Percentiles rank a stretch among this genome's conserved stretches.
Conservation (phyloP, 2,329 filamentous ascomycete genomes). For the Fragosphaeria purpurea region DNA sequence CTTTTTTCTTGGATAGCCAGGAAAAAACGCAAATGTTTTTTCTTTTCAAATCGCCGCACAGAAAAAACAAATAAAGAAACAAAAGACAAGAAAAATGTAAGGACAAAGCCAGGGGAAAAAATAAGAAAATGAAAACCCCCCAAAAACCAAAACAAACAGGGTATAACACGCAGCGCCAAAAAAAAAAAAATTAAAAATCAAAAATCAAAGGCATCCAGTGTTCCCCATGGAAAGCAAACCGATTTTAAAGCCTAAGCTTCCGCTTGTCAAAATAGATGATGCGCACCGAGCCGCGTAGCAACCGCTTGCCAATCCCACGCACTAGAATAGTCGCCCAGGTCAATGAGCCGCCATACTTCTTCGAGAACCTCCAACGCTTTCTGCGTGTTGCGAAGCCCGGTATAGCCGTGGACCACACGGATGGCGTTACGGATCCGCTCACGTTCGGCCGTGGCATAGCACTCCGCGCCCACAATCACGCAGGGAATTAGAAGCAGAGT, state of each 20-base stretch:
- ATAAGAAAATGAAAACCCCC: background rate
- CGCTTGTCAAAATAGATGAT: slow-evolving; percentile 37
- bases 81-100: background rate
- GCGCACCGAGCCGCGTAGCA: slow-evolving; percentile 40
- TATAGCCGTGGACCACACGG: slow-evolving; percentile 44
- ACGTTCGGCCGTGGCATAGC: slow-evolving; percentile 42
- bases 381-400: slow-evolving; percentile 49
- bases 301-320: slow-evolving; percentile 58
- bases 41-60: too few species aligned
- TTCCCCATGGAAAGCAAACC: background rate
- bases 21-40: too few species aligned
- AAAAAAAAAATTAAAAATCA: background rate
- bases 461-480: slow-evolving; percentile 50
- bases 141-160: background rate
- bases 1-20: too few species aligned
- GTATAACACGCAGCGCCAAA: background rate
- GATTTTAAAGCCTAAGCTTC: too few species aligned
- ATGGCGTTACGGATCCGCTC: slow-evolving; percentile 41
- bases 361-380: slow-evolving; percentile 43
- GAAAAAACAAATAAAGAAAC: background rate
- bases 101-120: too few species aligned
- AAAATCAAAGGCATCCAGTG: background rate
- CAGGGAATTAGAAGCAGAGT: slow-evolving; percentile 51
- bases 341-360: slow-evolving; percentile 51
- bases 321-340: slow-evolving; percentile 42